A percentile compares a stretch with the other conserved stretches of the same genome.
Conservation (phyloP, 139 green algal species). For the Chlamydomonas sp. region DNA sequence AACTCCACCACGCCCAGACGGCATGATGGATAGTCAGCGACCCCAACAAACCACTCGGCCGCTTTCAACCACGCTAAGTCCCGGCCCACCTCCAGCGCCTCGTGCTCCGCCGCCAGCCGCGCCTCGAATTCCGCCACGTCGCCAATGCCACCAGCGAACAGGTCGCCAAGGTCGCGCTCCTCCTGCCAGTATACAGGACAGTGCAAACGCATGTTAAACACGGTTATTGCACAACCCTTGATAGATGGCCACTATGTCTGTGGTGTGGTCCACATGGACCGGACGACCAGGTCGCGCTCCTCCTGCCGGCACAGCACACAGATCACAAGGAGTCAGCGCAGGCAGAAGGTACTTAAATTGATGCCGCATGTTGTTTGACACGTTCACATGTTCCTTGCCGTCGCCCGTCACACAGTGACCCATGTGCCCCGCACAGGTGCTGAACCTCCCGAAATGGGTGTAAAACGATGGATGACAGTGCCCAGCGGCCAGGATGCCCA, state of each 20-base stretch:
- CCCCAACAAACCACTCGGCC: not conserved
- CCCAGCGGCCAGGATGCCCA: not conserved
- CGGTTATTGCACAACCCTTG: too few relatives aligned
- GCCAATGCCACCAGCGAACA: conserved; percentile 52
- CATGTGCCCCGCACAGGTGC: too few relatives aligned
- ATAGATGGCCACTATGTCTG: too few relatives aligned
- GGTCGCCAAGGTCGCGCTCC: conserved; percentile 60
- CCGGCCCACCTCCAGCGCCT: conserved; percentile 50
- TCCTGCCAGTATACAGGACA: conserved; percentile 10
- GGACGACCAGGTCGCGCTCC: too few relatives aligned
- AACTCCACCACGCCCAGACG: not conserved
- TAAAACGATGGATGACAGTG: not conserved
- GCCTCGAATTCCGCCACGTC: conserved; percentile 50
- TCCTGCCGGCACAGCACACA: too few relatives aligned
- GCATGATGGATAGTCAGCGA: not conserved
- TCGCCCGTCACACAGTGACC: too few relatives aligned
- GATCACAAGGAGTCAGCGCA: too few relatives aligned
- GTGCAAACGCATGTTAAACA: too few relatives aligned
- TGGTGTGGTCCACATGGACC: too few relatives aligned
- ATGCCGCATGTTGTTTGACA: too few relatives aligned
- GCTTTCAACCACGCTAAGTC: not conserved
- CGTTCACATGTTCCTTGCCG: too few relatives aligned
- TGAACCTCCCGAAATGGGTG: not conserved
- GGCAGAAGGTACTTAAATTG: too few relatives aligned
- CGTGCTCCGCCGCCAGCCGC: conserved; percentile 48